Conservation (phyloP, 495 filamentous ascomycete species). For the Usnea hakonensis region DNA sequence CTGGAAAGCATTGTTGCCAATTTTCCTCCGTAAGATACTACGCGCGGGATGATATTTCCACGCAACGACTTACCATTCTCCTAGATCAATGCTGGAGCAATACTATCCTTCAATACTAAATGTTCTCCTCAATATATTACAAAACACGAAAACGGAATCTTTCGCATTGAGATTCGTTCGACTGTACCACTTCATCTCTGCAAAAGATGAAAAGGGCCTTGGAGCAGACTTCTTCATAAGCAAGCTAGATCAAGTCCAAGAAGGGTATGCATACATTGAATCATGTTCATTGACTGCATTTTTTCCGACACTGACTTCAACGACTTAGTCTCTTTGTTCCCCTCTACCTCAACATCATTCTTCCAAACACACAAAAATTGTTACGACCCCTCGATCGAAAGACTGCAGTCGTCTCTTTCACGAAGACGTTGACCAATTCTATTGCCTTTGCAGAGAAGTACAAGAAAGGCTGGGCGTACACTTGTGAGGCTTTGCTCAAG, state of each 20-base stretch:
- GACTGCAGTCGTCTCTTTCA: constrained; percentile 81
- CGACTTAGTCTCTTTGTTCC: constrained; percentile 61
- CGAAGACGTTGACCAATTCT: constrained; percentile 80
- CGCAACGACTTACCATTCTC: constrained; percentile 24
- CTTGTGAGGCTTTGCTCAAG: constrained; percentile 75
- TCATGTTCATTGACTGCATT: not conserved
- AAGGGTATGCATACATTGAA: constrained; percentile 39
- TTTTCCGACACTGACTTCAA: constrained; percentile 23
- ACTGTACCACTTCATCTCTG: constrained; percentile 86
- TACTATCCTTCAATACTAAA: constrained; percentile 76
- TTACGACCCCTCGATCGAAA: constrained; percentile 83
- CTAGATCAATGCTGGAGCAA: constrained; percentile 54
- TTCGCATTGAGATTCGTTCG: constrained; percentile 76
- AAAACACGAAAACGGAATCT: constrained; percentile 67
- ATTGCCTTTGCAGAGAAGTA: constrained; percentile 65
- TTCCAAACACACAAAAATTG: constrained; percentile 83
- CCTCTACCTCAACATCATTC: constrained; percentile 75
- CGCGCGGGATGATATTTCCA: not conserved
- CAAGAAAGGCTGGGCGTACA: constrained; percentile 83
- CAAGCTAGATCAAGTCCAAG: constrained; percentile 71
- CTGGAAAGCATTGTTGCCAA: constrained; percentile 68
- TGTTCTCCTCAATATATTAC: constrained; percentile 74
- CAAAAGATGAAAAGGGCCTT: constrained; percentile 64
- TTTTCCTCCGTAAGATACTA: constrained; percentile 56
- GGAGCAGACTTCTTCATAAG: constrained; percentile 84